Evolutionary conservation across 495 filamentous ascomycete genomes (phyloP), one percentile per base, ranked within the genome.

Genomic region (Hypoxylon fuscum): DNA sequence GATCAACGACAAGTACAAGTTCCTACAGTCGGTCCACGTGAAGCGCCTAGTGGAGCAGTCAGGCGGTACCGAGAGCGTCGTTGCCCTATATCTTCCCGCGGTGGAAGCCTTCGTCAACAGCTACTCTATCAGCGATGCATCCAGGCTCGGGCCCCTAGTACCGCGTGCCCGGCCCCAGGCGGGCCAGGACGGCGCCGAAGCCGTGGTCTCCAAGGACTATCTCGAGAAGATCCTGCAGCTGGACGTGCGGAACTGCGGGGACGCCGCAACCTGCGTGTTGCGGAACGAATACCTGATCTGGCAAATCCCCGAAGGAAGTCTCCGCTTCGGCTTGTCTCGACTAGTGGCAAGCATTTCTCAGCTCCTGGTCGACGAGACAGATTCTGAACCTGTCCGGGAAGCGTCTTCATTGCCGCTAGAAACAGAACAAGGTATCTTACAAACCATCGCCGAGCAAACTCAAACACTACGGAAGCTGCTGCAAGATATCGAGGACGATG

Each of bases 1-100:
- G 9, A 90, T 97, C 20, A 83, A 85, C n/a, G 83, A 84, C 43
- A 98, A 98, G 68, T 82, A 97, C 8, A 81, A 81, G 66, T 92
- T 87, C 70, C 80, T 98, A 10, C 93, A 98, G 68, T 86, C 85
- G 49, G 81, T 79, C 21, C 92, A 97, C 73, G 82, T 76, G 23
- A 55, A 56, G 9, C 68, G 62, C 3, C 31, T 68, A 20, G n/a
- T 22, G n/a, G n/a, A n/a, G 8, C 22, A 59, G 1, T 27, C 57
- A 2, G 22, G 12, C 25, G 14, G 15, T 25, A 46, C 49, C 25
- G 0, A 12, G 9, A 7, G 15, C 3, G 10, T 66, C 22, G 21
- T 15, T n/a, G 23, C 38, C 4, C 43, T 60, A 55, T 44, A 49
- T 23, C 14, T 58, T 32, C 45, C 54, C 9, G 31, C 48, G 15